Conservation (phyloP, 257 asterid genomes). For the Lycium barbarum region DNA sequence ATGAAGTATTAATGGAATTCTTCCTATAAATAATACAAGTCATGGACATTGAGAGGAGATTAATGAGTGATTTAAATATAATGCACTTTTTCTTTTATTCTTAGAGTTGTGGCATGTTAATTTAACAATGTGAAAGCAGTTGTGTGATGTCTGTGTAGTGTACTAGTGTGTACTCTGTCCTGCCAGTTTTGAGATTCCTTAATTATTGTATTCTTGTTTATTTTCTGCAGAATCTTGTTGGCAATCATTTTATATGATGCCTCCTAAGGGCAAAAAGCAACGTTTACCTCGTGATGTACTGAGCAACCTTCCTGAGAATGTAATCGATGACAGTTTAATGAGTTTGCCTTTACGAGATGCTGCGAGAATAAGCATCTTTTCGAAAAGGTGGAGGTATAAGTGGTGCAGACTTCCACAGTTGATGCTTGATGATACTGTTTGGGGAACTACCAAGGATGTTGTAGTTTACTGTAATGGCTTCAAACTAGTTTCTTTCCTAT, state of each 20-base stretch:
- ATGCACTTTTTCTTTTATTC: neutral
- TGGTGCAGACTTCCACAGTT: slow-evolving; percentile 23
- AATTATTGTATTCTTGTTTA: neutral
- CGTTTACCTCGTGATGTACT: too few species aligned
- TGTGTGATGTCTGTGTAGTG: neutral
- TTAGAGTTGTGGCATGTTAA: too few species aligned
- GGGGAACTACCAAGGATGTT: neutral
- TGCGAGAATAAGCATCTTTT: slow-evolving; percentile 7
- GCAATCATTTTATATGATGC: neutral
- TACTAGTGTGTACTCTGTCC: neutral
- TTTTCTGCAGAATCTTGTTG: neutral
- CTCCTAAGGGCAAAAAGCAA: neutral
- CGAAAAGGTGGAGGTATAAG: slow-evolving; percentile 20
- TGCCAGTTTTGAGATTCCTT: neutral
- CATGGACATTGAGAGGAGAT: neutral
- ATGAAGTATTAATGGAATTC: neutral
- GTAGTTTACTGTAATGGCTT: too few species aligned
- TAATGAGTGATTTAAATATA: too few species aligned
- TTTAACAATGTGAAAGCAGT: too few species aligned
- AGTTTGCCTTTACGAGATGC: slow-evolving; percentile 16
- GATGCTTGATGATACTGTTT: slow-evolving; percentile 22
- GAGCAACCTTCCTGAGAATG: neutral
- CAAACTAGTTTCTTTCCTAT: too few species aligned
- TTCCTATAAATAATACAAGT: neutral
- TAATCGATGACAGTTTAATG: neutral